Base-by-base conservation (phyloP, 1,284 basidiomycete genomes). In the Heterobasidion annosum region DNA sequence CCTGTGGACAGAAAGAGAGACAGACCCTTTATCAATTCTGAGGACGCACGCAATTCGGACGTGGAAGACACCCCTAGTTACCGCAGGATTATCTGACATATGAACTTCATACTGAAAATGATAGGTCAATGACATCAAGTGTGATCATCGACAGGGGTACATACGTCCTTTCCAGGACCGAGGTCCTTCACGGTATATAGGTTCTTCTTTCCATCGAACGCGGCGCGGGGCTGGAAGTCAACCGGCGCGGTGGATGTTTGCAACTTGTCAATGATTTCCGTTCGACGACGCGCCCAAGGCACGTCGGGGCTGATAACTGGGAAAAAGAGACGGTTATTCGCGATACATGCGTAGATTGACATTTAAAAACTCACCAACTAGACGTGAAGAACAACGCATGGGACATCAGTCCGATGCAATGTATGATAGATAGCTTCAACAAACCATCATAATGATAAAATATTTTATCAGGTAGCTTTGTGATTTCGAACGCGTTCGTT, bases 391-490 rank as follows among this genome's bases (percentile, higher is more conserved):
- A 25, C 25, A 25, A 25, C 4, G 4, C 25, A 5, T 25, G 25
- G 25, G 5, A 25, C 4, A 25, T 25, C 25, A 25, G 25, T 25
- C 13, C 16, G 15, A 16, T 18, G n/a, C 47, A 51, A 51, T 10
- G 9, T 8, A 18, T 13, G 7, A 34, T 34, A 9, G 34, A 15
- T n/a, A 5, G 35, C 15, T n/a, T n/a, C 10, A 16, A 48, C 56
- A 10, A 34, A 59, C 58, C 56, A 37, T 59, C 52, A 25, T 57
- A 57, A 18, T 59, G 56, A 45, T 54, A 53, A 52, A 51, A 59
- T 8, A 18, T 48, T 33, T 16, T 49, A 12, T 7, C 49, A 8
- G 58, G 58, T 5, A 58, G 47, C 10, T 18, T 37, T 9, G 12
- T 49, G 33, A 59, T 48, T n/a, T 12, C 33, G 48, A 57, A 57